Percentiles rank a stretch among this genome's conserved stretches.
These are phyloP conservation scores for Myxozyma sirexii DNA, from an alignment of 805 yeast species.

Conservation along the genomic window DNA sequence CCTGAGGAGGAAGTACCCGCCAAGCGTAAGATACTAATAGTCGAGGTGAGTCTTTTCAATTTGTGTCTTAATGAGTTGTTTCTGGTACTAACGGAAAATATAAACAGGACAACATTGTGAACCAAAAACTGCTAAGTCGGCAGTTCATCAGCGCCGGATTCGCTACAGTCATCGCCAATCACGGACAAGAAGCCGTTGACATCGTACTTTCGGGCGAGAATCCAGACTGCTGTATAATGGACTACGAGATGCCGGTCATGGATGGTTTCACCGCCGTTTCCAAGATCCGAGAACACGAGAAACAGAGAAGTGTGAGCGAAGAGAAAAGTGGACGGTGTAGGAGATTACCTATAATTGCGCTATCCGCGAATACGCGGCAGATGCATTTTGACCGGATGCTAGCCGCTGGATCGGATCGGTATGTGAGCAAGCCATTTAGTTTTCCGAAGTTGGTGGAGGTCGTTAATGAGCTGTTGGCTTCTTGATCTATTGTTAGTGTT, in stretches of 20 bases:
- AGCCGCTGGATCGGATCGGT: conserved; percentile 34
- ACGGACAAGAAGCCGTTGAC: conserved; percentile 87
- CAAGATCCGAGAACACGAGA: conserved; percentile 32
- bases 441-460: conserved; percentile 26
- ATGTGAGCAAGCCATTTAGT: conserved; percentile 31
- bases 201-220: conserved; percentile 17
- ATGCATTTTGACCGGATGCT: conserved; percentile 32
- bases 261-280: conserved; percentile 39
- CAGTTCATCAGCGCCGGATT: conserved; percentile 87
- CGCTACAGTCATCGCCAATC: conserved; percentile 74
- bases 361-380: conserved; percentile 34
- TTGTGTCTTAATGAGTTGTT: neutral
- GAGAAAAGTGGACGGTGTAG: neutral
- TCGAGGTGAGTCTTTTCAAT: conserved; percentile 49
- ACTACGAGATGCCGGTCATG: conserved; percentile 37
- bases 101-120: conserved; percentile 81
- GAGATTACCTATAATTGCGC: conserved; percentile 32
- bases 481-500: neutral
- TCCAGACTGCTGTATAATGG: conserved; percentile 33
- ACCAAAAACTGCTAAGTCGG: conserved; percentile 88
- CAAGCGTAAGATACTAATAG: conserved; percentile 65
- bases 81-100: neutral
- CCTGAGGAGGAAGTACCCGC: neutral
- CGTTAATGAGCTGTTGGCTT: conserved; percentile 17
- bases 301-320: neutral